phyloP scores from a whole-genome alignment of 805 yeast species.

The Candida pseudofarinosa region DNA sequence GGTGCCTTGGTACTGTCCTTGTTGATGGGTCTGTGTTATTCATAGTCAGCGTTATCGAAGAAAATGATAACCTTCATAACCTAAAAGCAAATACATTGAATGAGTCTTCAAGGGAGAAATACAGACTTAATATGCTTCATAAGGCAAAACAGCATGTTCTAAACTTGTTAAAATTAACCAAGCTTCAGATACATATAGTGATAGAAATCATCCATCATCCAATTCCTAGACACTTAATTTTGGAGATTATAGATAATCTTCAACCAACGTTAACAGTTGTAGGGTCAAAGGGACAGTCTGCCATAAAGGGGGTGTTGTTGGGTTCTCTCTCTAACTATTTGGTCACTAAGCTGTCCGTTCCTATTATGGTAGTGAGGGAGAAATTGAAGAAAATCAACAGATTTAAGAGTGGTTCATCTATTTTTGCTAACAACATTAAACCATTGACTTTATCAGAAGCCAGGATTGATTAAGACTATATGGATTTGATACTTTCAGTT shows the following conservation, averaged over 20 bases:
- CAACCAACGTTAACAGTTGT: constrained; percentile 72
- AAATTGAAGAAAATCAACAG: constrained; percentile 66
- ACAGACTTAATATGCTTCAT: constrained; percentile 36
- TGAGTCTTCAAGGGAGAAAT: constrained; percentile 33
- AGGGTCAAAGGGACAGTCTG: constrained; percentile 71
- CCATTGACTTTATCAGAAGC: constrained; percentile 48
- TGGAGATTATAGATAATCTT: constrained; percentile 65
- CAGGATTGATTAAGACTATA: constrained; percentile 32
- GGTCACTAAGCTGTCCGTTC: constrained; percentile 66
- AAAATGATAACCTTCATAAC: constrained; percentile 39
- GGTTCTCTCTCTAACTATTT: constrained; percentile 72
- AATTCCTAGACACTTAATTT: constrained; percentile 65
- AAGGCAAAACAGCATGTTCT: constrained; percentile 43
- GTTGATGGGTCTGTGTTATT: constrained; percentile 80
- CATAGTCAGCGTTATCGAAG: constrained; percentile 59
- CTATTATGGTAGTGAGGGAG: constrained; percentile 77
- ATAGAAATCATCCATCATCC: constrained; percentile 74
- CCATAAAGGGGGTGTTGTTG: constrained; percentile 67
- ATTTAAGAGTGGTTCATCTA: constrained; percentile 44
- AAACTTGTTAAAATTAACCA: constrained; percentile 56
- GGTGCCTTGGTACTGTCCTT: constrained; percentile 82
- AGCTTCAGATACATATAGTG: constrained; percentile 68
- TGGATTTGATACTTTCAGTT: neutral
- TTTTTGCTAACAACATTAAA: constrained; percentile 53
- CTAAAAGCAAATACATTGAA: constrained; percentile 35